A percentile compares a stretch with the other conserved stretches of the same genome.
phyloP scores from a whole-genome alignment of 2,329 filamentous ascomycete genomes.

The Aspergillus pseudoviridinutans region DNA sequence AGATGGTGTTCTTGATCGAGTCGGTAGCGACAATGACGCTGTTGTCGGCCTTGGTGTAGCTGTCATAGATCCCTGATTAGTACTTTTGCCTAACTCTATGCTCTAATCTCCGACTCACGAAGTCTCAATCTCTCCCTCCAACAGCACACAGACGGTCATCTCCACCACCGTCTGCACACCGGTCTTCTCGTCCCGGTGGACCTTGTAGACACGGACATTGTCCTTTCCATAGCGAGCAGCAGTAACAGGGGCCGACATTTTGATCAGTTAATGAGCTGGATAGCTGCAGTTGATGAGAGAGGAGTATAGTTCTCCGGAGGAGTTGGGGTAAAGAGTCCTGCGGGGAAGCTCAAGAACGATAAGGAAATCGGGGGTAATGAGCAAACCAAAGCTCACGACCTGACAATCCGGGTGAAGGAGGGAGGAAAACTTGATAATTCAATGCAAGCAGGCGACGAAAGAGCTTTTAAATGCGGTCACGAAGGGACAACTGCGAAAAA shows the following conservation, averaged over 20 bases:
- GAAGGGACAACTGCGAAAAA: constrained; percentile 6
- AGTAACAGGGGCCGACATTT: constrained; percentile 38
- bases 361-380: background rate
- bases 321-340: background rate
- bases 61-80: constrained; percentile 34
- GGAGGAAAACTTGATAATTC: background rate
- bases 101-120: constrained; percentile 53
- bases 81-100: background rate
- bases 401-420: background rate
- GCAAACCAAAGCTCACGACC: background rate
- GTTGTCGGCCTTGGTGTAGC: constrained; percentile 93
- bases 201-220: constrained; percentile 97
- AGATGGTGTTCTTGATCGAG: constrained; percentile 96
- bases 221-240: constrained; percentile 63
- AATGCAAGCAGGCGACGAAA: background rate
- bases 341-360: background rate
- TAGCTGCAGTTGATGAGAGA: background rate
- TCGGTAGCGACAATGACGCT: constrained; percentile 93
- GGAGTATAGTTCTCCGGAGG: background rate
- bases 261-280: constrained; percentile 7
- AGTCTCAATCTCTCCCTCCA: constrained; percentile 86
- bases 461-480: constrained; percentile 8
- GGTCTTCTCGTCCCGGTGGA: constrained; percentile 71
- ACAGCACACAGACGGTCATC: constrained; percentile 88
- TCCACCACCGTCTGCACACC: constrained; percentile 83